These are phyloP conservation scores for Lasiosphaeris hirsuta DNA, from an alignment of 495 filamentous ascomycete genomes.

Conservation along the genomic window DNA sequence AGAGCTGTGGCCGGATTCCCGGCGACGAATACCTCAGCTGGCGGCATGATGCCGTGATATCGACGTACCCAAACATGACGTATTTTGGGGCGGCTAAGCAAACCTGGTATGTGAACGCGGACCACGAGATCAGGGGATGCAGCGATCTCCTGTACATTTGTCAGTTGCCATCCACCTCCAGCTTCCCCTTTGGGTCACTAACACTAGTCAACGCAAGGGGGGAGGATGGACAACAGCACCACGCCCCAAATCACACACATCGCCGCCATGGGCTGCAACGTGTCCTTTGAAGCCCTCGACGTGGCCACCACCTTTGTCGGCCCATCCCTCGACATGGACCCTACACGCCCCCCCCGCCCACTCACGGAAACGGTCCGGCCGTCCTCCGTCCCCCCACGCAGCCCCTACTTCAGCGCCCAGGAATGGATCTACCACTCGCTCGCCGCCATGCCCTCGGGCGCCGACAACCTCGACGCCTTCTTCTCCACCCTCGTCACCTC, in stretches of 20 bases:
- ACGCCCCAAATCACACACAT: constrained; percentile 2
- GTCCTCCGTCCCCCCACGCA: background rate
- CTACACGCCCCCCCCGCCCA: background rate
- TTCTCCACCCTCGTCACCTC: constrained; percentile 20
- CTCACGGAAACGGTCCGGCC: constrained; percentile 12
- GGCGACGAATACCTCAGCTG: background rate
- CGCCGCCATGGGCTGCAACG: constrained; percentile 21
- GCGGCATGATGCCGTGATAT: background rate
- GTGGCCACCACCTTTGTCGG: constrained; percentile 18
- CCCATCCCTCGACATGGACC: constrained; percentile 19
- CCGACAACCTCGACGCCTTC: constrained; percentile 10
- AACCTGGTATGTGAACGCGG: no score
- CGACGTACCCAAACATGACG: constrained; percentile 2
- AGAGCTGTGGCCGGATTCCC: background rate
- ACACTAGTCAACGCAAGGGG: no score
- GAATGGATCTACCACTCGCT: background rate
- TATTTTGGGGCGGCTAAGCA: background rate
- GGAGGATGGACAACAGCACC: constrained; percentile 9
- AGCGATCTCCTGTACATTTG: constrained; percentile 16
- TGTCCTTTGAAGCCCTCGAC: constrained; percentile 17
- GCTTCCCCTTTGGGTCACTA: no score
- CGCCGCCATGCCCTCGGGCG: background rate
- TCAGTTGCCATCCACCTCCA: no score
- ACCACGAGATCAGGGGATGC: background rate
- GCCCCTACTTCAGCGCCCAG: background rate